phyloP scores from a whole-genome alignment of 805 yeast species.

The Saccharomycopsis sp. region DNA sequence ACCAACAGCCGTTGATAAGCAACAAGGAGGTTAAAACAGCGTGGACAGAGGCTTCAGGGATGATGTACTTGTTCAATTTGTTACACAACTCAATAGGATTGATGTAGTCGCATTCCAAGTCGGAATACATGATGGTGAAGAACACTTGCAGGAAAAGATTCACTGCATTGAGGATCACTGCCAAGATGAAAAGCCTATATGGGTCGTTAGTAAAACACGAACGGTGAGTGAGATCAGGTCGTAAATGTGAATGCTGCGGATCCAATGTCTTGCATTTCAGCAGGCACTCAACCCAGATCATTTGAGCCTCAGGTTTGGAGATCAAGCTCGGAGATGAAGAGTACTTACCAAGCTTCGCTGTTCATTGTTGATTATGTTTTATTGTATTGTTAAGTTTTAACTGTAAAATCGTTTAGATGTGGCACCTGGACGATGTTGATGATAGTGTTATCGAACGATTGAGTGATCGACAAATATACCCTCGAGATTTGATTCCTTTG shows the following conservation, averaged over 20 bases:
- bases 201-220: not conserved
- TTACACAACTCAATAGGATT: conserved; percentile 96
- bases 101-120: conserved; percentile 91
- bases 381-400: not conserved
- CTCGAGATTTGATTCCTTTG: not conserved
- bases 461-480: not conserved
- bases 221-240: not conserved
- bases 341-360: conserved; percentile 43
- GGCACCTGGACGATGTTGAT: too few relatives aligned
- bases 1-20: conserved; percentile 87
- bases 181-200: conserved; percentile 55
- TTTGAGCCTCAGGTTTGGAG: too few relatives aligned
- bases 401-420: too few relatives aligned
- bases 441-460: too few relatives aligned
- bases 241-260: conserved; percentile 2
- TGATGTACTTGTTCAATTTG: conserved; percentile 78
- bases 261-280: not conserved
- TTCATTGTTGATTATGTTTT: conserved; percentile 30
- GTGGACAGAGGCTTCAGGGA: conserved; percentile 86
- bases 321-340: not conserved
- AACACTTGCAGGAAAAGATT: conserved; percentile 89
- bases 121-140: conserved; percentile 92
- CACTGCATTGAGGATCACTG: conserved; percentile 79
- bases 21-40: conserved; percentile 63
- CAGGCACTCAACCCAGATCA: too few relatives aligned